Conservation (phyloP, 192 early-diverging fungal species). For the Entomortierella parvispora region DNA sequence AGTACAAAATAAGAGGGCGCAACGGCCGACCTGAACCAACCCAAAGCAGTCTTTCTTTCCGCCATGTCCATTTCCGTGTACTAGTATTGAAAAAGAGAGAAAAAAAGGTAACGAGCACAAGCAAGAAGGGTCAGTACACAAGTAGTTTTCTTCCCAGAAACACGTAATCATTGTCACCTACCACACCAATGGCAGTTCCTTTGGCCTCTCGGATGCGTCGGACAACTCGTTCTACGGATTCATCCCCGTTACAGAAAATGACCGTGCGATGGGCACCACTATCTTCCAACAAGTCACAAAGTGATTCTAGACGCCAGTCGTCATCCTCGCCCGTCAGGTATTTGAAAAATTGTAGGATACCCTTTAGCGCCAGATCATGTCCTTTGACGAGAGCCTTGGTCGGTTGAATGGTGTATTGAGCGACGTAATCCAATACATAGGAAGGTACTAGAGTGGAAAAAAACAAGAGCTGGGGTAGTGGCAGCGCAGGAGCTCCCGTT, state of each 20-base stretch:
- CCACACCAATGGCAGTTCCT: constrained; percentile 31
- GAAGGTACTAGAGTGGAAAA: constrained; percentile 43
- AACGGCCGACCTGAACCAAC: constrained; percentile 18
- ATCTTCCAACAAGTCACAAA: constrained; percentile 38
- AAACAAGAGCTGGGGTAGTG: constrained; percentile 37
- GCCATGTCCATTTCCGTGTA: constrained; percentile 47
- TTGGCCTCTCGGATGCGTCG: constrained; percentile 38
- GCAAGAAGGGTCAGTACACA: too few relatives aligned
- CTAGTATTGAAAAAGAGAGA: constrained; percentile 10
- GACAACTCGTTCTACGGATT: constrained; percentile 31
- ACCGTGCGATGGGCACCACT: constrained; percentile 37
- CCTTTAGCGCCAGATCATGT: constrained; percentile 44
- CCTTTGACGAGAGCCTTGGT: constrained; percentile 46
- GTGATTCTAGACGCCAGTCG: constrained; percentile 32
- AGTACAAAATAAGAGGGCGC: constrained; percentile 22
- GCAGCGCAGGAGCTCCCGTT: background rate
- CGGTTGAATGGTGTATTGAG: constrained; percentile 44
- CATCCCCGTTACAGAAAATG: constrained; percentile 41
- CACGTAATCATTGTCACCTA: constrained; percentile 5
- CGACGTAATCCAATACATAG: constrained; percentile 38
- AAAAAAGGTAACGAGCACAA: background rate
- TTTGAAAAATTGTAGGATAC: constrained; percentile 48
- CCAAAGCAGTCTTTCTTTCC: constrained; percentile 14
- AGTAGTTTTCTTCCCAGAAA: too few relatives aligned
- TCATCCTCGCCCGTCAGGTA: constrained; percentile 47